phyloP scores from a whole-genome alignment of 371 early-diverging fungal species.

The Rhizopus delemar region DNA sequence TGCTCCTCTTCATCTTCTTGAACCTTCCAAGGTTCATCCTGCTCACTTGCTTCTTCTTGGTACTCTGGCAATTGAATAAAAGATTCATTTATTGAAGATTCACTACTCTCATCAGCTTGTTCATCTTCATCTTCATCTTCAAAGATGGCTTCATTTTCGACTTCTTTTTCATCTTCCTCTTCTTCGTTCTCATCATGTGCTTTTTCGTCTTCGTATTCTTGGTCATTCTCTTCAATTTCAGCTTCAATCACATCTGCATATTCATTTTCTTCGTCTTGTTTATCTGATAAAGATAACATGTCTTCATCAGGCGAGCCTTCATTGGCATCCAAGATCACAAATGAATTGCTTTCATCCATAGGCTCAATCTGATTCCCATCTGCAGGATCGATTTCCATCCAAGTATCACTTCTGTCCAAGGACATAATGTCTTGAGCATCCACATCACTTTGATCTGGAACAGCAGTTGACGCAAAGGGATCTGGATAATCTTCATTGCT shows the following conservation, averaged over 20 bases:
- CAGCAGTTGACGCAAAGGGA: too few relatives aligned
- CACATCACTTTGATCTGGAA: too few relatives aligned
- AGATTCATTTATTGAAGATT: not conserved
- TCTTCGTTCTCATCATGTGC: not conserved
- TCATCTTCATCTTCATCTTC: not conserved
- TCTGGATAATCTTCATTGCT: too few relatives aligned
- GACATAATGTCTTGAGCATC: not conserved
- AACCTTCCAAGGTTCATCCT: not conserved
- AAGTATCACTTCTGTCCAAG: not conserved
- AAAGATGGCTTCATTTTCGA: not conserved
- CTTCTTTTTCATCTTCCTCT: not conserved
- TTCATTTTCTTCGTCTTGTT: slow-evolving; percentile 1
- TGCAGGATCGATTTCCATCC: not conserved
- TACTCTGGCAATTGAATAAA: not conserved
- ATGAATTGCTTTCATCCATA: not conserved
- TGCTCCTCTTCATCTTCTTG: not conserved
- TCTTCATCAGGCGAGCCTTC: not conserved
- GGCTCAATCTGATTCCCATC: not conserved
- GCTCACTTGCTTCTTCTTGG: not conserved
- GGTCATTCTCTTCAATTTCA: not conserved
- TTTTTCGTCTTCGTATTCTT: slow-evolving; percentile 4
- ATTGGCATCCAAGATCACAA: not conserved
- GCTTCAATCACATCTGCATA: not conserved
- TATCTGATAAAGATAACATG: not conserved
- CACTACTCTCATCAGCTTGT: not conserved